Percentiles rank a stretch among this genome's conserved stretches.
phyloP scores from a whole-genome alignment of 306 rosid species.

The Prosopis cineraria region DNA sequence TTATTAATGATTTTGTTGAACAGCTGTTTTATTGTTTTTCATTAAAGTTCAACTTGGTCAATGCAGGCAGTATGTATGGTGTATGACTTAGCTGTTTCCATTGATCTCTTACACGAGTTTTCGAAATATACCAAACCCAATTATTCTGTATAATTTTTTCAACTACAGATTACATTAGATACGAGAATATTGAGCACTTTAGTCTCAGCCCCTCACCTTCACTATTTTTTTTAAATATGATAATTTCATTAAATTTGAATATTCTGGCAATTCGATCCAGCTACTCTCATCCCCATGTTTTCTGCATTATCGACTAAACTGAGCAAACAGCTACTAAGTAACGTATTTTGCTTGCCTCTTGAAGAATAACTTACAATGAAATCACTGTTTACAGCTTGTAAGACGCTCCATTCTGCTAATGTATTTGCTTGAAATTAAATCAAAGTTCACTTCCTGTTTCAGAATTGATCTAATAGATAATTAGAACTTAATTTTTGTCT shows the following conservation, averaged over 20 bases:
- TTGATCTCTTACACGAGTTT: not conserved
- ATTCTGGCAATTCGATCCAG: slow-evolving; percentile 15
- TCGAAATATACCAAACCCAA: not conserved
- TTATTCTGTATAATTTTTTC: slow-evolving; percentile 11
- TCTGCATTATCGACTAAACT: slow-evolving; percentile 11
- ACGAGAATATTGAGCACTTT: not conserved
- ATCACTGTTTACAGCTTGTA: not conserved
- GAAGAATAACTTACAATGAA: not conserved
- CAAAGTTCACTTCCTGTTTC: not conserved
- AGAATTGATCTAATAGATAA: not conserved
- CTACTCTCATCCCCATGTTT: not conserved
- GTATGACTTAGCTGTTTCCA: not conserved
- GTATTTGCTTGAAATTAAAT: not conserved
- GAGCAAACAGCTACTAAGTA: slow-evolving; percentile 17
- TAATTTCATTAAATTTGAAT: not conserved
- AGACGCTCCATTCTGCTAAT: slow-evolving; percentile 8
- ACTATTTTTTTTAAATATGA: not conserved
- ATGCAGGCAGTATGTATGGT: not conserved
- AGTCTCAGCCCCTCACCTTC: not conserved
- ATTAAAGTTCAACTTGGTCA: not conserved
- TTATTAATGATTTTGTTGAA: not conserved
- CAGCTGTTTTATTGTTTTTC: slow-evolving; percentile 9
- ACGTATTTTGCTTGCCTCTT: slow-evolving; percentile 5
- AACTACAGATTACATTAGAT: slow-evolving; percentile 1
- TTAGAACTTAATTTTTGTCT: not conserved